Conservation (phyloP, 2,329 filamentous ascomycete species). For the Fusarium pseudonygamai region DNA sequence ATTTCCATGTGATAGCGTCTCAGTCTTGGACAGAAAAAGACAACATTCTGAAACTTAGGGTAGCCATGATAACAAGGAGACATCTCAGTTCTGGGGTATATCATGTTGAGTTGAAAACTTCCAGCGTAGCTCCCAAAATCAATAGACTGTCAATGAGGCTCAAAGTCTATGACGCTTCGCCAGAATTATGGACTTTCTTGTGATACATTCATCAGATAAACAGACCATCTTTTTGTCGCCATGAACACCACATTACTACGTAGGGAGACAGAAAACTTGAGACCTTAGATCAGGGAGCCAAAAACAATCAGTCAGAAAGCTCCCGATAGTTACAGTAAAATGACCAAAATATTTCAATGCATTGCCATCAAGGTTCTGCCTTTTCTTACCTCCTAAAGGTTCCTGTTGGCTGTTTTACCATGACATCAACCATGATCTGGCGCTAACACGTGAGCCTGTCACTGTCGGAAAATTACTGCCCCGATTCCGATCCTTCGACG, state of each 20-base stretch:
- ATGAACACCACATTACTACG: not conserved
- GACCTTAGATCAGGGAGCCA: not conserved
- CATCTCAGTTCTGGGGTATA: not conserved
- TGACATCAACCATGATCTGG: constrained; percentile 36
- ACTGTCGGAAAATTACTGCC: constrained; percentile 22
- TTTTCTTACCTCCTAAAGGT: not conserved
- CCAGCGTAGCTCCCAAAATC: not conserved
- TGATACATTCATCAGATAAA: not conserved
- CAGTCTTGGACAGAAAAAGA: not conserved
- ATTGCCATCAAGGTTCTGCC: not conserved
- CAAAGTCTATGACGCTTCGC: not conserved
- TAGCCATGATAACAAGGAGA: not conserved
- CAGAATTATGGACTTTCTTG: not conserved
- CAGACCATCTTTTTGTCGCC: not conserved
- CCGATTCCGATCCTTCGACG: not conserved
- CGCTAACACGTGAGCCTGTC: constrained; percentile 32
- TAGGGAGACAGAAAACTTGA: not conserved
- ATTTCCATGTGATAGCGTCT: constrained; percentile 31
- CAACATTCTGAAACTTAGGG: not conserved
- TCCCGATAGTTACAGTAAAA: not conserved
- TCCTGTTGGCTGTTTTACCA: not conserved
- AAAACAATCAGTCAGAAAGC: not conserved
- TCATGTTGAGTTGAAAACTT: not conserved
- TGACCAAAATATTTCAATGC: not conserved
- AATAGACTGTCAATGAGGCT: not conserved